phyloP scores from a whole-genome alignment of 2,329 filamentous ascomycete species.

The Lachnellula cervina region DNA sequence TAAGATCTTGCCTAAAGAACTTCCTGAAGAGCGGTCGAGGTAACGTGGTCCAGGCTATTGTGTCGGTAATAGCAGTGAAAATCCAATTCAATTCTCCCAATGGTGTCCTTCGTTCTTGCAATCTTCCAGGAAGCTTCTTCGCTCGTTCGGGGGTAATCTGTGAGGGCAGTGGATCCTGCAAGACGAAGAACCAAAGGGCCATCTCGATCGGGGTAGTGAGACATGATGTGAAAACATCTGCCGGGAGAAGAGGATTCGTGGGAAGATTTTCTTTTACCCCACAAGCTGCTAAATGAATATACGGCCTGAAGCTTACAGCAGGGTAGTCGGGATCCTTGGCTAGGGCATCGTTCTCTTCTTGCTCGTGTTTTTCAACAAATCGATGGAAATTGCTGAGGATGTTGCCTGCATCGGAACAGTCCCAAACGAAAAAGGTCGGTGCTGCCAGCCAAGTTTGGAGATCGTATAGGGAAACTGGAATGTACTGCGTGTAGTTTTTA shows the following conservation, averaged over 20 bases:
- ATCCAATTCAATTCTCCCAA: constrained; percentile 98
- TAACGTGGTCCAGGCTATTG: constrained; percentile 95
- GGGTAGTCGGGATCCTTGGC: constrained; percentile 77
- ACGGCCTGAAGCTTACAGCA: constrained; percentile 64
- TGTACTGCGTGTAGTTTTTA: constrained; percentile 97
- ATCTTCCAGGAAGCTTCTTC: constrained; percentile 80
- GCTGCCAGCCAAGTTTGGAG: constrained; percentile 93
- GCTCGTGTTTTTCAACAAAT: constrained; percentile 91
- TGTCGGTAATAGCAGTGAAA: constrained; percentile 97
- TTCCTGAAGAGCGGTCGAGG: constrained; percentile 90
- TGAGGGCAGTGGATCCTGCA: constrained; percentile 68
- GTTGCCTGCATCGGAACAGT: constrained; percentile 93
- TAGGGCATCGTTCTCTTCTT: constrained; percentile 74
- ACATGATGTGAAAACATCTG: constrained; percentile 93
- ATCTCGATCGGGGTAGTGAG: constrained; percentile 97
- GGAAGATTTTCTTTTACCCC: constrained; percentile 86
- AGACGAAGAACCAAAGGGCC: constrained; percentile 90
- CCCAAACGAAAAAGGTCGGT: constrained; percentile 94
- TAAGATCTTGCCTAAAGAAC: constrained; percentile 93
- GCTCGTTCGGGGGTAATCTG: constrained; percentile 75
- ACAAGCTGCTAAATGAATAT: constrained; percentile 90
- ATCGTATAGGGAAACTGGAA: constrained; percentile 92
- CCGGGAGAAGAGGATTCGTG: constrained; percentile 87
- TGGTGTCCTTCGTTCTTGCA: constrained; percentile 89
- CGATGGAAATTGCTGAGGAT: constrained; percentile 93